These are phyloP conservation scores for Ajuga chamaepitys DNA, from an alignment of 257 asterid species.

Conservation along the genomic window DNA sequence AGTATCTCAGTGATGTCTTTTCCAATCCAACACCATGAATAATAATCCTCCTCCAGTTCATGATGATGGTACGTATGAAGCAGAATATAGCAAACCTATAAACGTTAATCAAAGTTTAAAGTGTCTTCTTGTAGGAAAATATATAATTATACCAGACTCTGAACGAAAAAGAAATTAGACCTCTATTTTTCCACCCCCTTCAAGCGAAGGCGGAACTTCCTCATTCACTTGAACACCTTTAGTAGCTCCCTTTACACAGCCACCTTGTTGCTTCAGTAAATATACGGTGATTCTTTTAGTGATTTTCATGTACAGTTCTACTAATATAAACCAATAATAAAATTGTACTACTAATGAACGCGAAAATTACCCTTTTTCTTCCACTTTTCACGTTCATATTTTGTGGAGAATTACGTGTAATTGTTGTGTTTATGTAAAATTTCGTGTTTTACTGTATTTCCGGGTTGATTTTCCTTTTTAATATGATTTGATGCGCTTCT, in stretches of 20 bases:
- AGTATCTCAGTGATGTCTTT: constrained; percentile 85
- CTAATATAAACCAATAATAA: too few relatives aligned
- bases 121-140: constrained; percentile 2
- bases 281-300: too few relatives aligned
- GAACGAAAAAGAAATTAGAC: constrained; percentile 24
- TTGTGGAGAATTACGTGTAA: too few relatives aligned
- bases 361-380: too few relatives aligned
- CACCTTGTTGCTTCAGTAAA: constrained; percentile 95
- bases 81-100: constrained; percentile 88
- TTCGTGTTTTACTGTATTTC: too few relatives aligned
- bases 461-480: too few relatives aligned
- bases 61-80: constrained; percentile 78
- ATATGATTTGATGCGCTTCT: too few relatives aligned
- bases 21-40: constrained; percentile 88
- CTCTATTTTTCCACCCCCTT: constrained; percentile 85
- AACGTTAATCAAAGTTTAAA: not conserved
- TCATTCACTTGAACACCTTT: constrained; percentile 70
- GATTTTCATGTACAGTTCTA: too few relatives aligned
- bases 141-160: not conserved
- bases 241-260: constrained; percentile 61
- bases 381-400: too few relatives aligned
- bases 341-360: too few relatives aligned
- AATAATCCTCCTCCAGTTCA: constrained; percentile 89
- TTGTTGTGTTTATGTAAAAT: too few relatives aligned
- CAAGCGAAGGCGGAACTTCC: constrained; percentile 88